These are phyloP conservation scores for Fusarium sp. DNA, from an alignment of 2,329 filamentous ascomycete species.

Conservation along the genomic window DNA sequence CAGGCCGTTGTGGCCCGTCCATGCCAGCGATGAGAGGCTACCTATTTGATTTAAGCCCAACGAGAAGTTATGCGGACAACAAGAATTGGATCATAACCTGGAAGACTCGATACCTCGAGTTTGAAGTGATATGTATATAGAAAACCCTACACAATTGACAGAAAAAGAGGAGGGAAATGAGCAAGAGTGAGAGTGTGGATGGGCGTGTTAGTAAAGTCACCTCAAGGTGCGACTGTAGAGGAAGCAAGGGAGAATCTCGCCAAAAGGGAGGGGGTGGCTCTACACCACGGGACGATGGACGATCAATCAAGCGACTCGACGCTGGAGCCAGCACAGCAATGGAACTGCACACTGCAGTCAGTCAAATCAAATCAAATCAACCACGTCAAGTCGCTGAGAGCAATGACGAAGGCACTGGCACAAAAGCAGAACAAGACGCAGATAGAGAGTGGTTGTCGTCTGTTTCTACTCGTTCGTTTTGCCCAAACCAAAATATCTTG, in stretches of 20 bases:
- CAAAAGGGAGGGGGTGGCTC: constrained; percentile 6
- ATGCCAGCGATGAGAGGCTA: neutral
- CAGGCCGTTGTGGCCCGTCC: constrained; percentile 16
- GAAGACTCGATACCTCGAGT: neutral
- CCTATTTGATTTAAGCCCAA: neutral
- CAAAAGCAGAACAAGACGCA: constrained; percentile 32
- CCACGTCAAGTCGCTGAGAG: constrained; percentile 29
- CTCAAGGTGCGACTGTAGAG: constrained; percentile 25
- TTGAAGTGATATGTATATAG: neutral
- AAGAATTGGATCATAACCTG: neutral
- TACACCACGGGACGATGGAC: constrained; percentile 28
- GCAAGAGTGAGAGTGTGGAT: constrained; percentile 10
- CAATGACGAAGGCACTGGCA: constrained; percentile 33
- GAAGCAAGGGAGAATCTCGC: constrained; percentile 27
- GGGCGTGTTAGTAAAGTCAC: constrained; percentile 28
- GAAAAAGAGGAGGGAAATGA: constrained; percentile 6
- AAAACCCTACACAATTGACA: neutral
- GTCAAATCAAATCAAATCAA: constrained; percentile 29
- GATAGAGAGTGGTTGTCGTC: constrained; percentile 10
- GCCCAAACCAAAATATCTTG: constrained; percentile 6
- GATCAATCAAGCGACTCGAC: constrained; percentile 36
- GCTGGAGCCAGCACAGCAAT: constrained; percentile 37
- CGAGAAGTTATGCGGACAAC: neutral
- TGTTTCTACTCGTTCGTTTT: constrained; percentile 16
- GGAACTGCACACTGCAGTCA: constrained; percentile 27